Percentiles rank a stretch among this genome's conserved stretches.
These are phyloP conservation scores for Phalaenopsis aphrodite DNA, from an alignment of 106 monocot species.

Conservation along the genomic window DNA sequence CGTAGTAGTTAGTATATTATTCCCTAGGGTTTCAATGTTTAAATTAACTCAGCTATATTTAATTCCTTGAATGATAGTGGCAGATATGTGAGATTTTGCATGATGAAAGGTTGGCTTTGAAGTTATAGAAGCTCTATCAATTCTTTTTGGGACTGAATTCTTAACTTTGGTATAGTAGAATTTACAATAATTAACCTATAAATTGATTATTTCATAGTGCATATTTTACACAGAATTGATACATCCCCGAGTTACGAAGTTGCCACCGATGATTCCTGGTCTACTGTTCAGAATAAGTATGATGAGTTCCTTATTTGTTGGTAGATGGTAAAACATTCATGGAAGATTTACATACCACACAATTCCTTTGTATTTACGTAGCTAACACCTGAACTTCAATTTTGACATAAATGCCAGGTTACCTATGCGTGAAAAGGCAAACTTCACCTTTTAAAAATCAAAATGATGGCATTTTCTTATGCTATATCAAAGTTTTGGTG, in stretches of 20 bases:
- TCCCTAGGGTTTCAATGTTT: background rate
- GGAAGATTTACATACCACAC: no score
- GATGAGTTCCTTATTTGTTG: background rate
- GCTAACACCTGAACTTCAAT: no score
- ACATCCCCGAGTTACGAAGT: constrained; percentile 78
- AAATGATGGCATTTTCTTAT: no score
- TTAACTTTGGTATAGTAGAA: background rate
- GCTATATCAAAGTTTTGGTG: no score
- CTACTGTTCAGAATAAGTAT: constrained; percentile 39
- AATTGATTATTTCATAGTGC: constrained; percentile 31
- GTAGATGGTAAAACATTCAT: no score
- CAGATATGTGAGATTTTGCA: constrained; percentile 35
- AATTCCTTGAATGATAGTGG: constrained; percentile 37
- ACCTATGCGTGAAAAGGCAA: no score
- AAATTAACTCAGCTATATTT: background rate
- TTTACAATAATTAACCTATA: background rate
- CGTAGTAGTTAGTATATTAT: background rate
- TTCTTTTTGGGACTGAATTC: background rate
- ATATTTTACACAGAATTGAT: constrained; percentile 28
- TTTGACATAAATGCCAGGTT: no score
- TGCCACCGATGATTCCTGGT: constrained; percentile 26
- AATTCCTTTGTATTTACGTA: no score
- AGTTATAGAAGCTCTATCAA: background rate
- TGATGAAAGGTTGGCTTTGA: constrained; percentile 55
- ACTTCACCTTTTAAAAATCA: no score